These are phyloP conservation scores for Coemansia brasiliensis DNA, from an alignment of 192 early-diverging fungal genomes.

Conservation along the genomic window DNA sequence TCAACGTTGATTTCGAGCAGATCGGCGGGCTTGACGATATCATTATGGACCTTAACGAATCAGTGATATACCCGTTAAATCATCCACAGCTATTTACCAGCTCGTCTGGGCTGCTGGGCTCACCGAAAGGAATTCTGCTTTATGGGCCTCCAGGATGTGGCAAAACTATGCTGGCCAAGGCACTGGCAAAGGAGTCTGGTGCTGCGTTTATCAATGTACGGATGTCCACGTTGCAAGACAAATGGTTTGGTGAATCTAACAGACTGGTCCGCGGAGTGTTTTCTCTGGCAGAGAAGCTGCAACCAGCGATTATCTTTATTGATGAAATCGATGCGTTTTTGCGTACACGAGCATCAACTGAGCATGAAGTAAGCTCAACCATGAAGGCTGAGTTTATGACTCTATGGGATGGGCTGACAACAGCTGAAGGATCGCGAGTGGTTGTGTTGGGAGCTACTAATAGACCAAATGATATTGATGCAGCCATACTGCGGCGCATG, in stretches of 20 bases:
- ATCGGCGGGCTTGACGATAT: conserved; percentile 94
- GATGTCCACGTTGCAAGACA: conserved; percentile 94
- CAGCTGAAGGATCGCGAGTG: conserved; percentile 49
- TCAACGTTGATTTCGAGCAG: conserved; percentile 79
- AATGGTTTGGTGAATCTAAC: conserved; percentile 98
- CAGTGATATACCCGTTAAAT: conserved; percentile 93
- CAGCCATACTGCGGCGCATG: conserved; percentile 96
- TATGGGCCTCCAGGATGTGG: conserved; percentile 96
- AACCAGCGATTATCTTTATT: conserved; percentile 97
- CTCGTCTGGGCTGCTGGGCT: conserved; percentile 81
- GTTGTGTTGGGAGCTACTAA: conserved; percentile 94
- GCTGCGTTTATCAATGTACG: conserved; percentile 98
- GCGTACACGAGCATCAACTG: conserved; percentile 79
- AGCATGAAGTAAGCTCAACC: conserved; percentile 96
- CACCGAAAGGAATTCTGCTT: conserved; percentile 93
- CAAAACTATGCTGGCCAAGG: conserved; percentile 99
- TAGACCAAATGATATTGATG: conserved; percentile 95
- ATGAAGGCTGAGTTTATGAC: conserved; percentile 99
- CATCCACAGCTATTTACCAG: conserved; percentile 90
- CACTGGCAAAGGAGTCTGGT: conserved; percentile 93
- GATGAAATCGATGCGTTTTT: conserved; percentile 99
- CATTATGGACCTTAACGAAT: conserved; percentile 87
- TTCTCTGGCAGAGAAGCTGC: conserved; percentile 88
- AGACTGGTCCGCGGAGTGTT: conserved; percentile 92
- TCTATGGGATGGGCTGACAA: conserved; percentile 94